Evolutionary conservation across 148 eudicot species (phyloP), one percentile per base, ranked within the genome.

Genomic region (Camellia granthamiana): DNA sequence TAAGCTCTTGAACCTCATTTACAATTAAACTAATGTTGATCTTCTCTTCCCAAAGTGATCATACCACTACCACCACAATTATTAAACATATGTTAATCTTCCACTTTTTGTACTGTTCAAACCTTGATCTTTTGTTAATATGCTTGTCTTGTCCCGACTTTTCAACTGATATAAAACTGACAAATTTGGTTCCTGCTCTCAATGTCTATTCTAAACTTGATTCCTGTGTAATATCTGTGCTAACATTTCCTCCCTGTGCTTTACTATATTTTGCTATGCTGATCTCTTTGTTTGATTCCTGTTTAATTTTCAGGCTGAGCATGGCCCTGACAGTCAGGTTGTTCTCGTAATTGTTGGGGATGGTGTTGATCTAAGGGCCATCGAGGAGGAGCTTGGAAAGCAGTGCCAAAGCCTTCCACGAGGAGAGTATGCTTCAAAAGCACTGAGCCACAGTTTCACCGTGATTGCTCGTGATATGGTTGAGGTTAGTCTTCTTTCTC

Each of bases 271-370:
- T 60, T 60, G 64, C 64, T 60, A 60, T 3, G 19, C 21, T 60
- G 19, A 60, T 15, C 6, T 18, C 21, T 60, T 60, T 60, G 64
- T 0, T 60, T 15, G 18, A 10, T 60, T 15, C 64, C 7, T 60
- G 4, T 4, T 60, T 54, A 21, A 52, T 86, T 81, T 80, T 88
- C 88, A 97, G 99, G 99, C 99, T 76, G 99, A 97, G 92, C 99
- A 97, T 81, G 98, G 99, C 60, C 98, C 99, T 58, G 99, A 97
- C 74, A 97, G 97, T 87, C 99, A 97, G 85, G 99, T 97, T 75
- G 99, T 94, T 83, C 93, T 97, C n/a, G 97, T 94, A 52, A 80
- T 90, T 86, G 94, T 90, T 86, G 99, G 98, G 73, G 98, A 91
- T 77, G 94, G 88, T 78, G 93, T 91, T 30, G 87, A 94, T 84